Evolutionary conservation across 768 basidiomycete species (phyloP).

Genomic region (Termitomyces sp.): DNA sequence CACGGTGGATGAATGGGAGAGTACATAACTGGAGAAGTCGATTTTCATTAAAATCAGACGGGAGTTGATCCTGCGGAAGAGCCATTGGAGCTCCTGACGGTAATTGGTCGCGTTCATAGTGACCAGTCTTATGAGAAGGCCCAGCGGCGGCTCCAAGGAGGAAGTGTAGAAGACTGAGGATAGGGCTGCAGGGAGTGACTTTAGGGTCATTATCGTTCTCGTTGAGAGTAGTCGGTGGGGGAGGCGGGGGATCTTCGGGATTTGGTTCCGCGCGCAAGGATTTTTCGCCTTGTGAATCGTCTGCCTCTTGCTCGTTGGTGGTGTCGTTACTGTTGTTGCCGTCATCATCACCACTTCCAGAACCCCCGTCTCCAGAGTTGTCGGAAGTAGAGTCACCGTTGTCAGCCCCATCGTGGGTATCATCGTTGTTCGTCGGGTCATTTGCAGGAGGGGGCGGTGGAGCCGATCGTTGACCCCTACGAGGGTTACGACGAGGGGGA

Average conservation of each 20-base stretch:
- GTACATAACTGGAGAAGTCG: not conserved
- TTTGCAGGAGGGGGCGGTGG: not conserved
- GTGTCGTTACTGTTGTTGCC: not conserved
- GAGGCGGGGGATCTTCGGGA: not conserved
- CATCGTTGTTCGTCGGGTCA: not conserved
- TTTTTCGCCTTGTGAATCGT: not conserved
- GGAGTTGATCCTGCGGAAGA: not conserved
- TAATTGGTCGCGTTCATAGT: not conserved
- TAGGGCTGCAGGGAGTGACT: not conserved
- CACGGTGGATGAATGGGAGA: not conserved
- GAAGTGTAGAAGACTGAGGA: not conserved
- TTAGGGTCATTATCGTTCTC: not conserved
- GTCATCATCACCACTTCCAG: not conserved
- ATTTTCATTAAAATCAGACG: not conserved
- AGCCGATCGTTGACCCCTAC: not conserved
- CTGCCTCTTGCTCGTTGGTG: not conserved
- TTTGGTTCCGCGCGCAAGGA: not conserved
- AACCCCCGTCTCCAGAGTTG: not conserved
- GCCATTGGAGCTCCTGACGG: not conserved
- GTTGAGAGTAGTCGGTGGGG: not conserved
- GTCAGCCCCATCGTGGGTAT: not conserved
- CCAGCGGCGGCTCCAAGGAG: not conserved
- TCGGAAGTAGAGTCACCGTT: not conserved
- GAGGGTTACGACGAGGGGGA: not conserved
- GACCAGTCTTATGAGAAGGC: not conserved